phyloP scores from a whole-genome alignment of 495 filamentous ascomycete genomes.

The Lasiosphaeria hispida region DNA sequence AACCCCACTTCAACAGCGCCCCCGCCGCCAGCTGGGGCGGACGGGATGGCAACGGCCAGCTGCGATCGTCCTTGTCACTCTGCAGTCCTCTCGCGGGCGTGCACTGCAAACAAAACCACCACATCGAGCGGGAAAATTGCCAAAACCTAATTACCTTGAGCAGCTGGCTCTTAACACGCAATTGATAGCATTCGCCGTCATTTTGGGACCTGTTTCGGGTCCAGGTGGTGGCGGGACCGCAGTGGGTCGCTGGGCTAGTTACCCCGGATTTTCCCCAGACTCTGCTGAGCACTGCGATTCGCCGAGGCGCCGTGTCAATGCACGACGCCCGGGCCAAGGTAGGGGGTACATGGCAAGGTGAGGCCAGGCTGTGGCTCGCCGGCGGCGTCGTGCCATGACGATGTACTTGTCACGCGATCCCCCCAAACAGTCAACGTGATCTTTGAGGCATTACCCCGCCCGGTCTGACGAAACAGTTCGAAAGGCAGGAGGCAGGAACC shows the following conservation, averaged over 20 bases:
- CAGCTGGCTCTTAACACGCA: too few species aligned
- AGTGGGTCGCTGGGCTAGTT: slow-evolving; percentile 14
- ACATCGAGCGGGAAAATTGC: too few species aligned
- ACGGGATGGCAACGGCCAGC: too few species aligned
- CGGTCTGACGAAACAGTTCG: slow-evolving; percentile 34
- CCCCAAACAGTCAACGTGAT: slow-evolving; percentile 29
- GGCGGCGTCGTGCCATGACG: slow-evolving; percentile 31
- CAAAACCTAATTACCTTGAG: too few species aligned
- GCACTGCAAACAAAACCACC: too few species aligned
- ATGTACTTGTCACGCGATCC: slow-evolving; percentile 40
- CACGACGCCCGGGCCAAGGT: slow-evolving; percentile 28
- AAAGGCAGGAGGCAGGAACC: slow-evolving; percentile 23
- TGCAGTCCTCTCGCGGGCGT: too few species aligned
- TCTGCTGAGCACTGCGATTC: not conserved
- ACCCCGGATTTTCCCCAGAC: slow-evolving; percentile 29
- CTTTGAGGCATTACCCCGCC: slow-evolving; percentile 37
- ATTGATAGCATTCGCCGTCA: too few species aligned
- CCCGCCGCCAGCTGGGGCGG: too few species aligned
- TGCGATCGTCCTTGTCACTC: too few species aligned
- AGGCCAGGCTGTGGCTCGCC: slow-evolving; percentile 17
- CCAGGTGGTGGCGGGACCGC: not conserved
- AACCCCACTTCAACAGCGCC: too few species aligned
- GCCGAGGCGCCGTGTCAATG: slow-evolving; percentile 8
- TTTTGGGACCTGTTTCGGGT: too few species aligned
- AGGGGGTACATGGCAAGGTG: slow-evolving; percentile 21